Evolutionary conservation across 1,284 basidiomycete genomes (phyloP), one percentile per base, ranked within the genome.

Genomic region (Trichosporon inkin): DNA sequence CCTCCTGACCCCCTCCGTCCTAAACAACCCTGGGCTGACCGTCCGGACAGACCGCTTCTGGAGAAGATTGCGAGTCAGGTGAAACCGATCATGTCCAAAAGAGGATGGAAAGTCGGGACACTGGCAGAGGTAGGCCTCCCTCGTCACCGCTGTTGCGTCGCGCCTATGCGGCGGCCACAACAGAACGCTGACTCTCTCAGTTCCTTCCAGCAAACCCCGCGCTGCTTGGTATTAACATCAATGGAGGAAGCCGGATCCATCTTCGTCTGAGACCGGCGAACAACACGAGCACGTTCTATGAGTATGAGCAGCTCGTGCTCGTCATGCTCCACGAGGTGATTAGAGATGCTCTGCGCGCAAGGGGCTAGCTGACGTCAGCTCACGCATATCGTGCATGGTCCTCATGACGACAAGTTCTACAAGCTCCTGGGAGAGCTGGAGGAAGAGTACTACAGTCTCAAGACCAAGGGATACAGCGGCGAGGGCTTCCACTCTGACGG

Each of bases 41-140:
- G 13, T 32, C 34, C 36, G 14, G 34, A 7, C 54, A 78, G 76
- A 55, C 72, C 72, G 1, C 58, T 89, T 63, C 81, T 93, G 32
- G 85, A 90, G 71, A 83, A 84, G 66, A 82, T 89, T 34, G 88
- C 89, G 0, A 87, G 87, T 14, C 81, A 90, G 55, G 90, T 92
- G 49, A 92, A 92, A 74, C 91, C 91, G 3, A 89, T 94, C 67
- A 93, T 93, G 91, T 81, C 85, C 62, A 90, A 87, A 67, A 86
- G 87, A 67, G 79, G 79, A 6, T 93, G 90, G 90, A 81, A 83
- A 35, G 81, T 95, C 8, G 90, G 90, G n/a, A 82, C 84, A 0
- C 83, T 94, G 14, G 82, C 87, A 13, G 92, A 95, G 74, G 76
- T 79, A 58, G 59, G 72, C 61, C 34, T 35, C 20, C 11, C 32